These are phyloP conservation scores for Zelopaecilomyces penicillatus DNA, from an alignment of 2,329 filamentous ascomycete genomes.

Conservation along the genomic window DNA sequence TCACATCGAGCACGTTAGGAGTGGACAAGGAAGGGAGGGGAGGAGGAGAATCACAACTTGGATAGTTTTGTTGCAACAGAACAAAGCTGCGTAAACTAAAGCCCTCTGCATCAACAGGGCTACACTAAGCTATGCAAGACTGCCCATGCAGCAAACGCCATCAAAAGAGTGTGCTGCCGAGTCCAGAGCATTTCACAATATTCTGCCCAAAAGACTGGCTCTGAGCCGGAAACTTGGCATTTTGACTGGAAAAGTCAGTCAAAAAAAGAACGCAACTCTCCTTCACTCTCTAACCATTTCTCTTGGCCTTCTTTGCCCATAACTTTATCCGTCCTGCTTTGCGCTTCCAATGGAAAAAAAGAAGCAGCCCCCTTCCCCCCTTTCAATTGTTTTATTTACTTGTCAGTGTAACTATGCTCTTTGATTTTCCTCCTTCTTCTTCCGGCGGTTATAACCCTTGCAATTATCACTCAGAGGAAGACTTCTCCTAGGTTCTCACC, in stretches of 20 bases:
- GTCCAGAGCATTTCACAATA: constrained; percentile 53
- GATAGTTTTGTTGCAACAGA: too few relatives aligned
- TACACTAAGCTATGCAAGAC: too few relatives aligned
- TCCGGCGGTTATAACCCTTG: not conserved
- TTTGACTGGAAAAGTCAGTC: constrained; percentile 3
- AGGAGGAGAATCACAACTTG: too few relatives aligned
- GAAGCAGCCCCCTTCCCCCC: not conserved
- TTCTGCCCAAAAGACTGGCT: constrained; percentile 39
- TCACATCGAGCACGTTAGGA: too few relatives aligned
- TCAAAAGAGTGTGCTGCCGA: too few relatives aligned
- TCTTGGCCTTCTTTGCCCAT: too few relatives aligned
- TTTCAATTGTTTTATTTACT: not conserved
- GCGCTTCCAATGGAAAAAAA: not conserved
- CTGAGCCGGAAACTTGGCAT: constrained; percentile 15
- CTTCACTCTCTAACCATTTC: too few relatives aligned
- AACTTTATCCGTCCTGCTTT: too few relatives aligned
- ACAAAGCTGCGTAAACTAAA: too few relatives aligned
- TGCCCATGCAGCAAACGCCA: too few relatives aligned
- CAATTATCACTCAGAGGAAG: constrained; percentile 44
- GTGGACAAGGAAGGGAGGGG: too few relatives aligned
- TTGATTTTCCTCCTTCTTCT: not conserved
- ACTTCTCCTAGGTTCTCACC: constrained; percentile 74
- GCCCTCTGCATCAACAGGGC: too few relatives aligned
- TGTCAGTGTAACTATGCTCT: constrained; percentile 1
- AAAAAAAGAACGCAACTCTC: constrained; percentile 4